A percentile compares a stretch with the other conserved stretches of the same genome.
phyloP scores from a whole-genome alignment of 2,329 filamentous ascomycete genomes.

The Aspergillus uvarum region DNA sequence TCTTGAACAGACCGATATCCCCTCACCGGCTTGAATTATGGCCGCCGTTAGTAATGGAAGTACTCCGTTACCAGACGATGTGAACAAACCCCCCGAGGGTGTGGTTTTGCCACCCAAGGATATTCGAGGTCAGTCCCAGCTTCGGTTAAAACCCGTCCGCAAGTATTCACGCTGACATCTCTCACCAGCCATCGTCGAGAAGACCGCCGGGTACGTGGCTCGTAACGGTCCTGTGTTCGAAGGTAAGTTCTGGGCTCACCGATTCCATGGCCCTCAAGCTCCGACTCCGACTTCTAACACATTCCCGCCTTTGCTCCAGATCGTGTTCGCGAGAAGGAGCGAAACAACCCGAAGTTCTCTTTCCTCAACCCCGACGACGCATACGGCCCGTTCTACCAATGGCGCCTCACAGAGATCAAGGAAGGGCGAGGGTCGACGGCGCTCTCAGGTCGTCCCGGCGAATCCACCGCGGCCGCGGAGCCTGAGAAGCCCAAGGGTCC shows the following conservation, averaged over 20 bases:
- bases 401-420: constrained; percentile 83
- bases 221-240: constrained; percentile 68
- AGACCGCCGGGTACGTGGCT: constrained; percentile 88
- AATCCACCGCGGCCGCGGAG: constrained; percentile 54
- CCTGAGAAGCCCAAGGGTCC: constrained; percentile 75
- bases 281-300: neutral
- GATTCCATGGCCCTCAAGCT: neutral
- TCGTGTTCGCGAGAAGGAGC: constrained; percentile 80
- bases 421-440: constrained; percentile 78
- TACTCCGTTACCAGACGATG: constrained; percentile 52
- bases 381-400: constrained; percentile 85
- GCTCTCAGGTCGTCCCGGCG: constrained; percentile 70
- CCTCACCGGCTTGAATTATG: constrained; percentile 30
- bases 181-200: constrained; percentile 70
- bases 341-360: constrained; percentile 82
- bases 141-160: neutral
- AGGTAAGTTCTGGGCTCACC: constrained; percentile 36
- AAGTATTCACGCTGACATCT: constrained; percentile 24
- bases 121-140: constrained; percentile 60
- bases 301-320: constrained; percentile 44
- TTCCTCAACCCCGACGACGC: constrained; percentile 79
- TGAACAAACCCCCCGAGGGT: constrained; percentile 75
- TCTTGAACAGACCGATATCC: neutral
- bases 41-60: constrained; percentile 43
- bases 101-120: constrained; percentile 83